Evolutionary conservation across 192 early-diverging fungal species (phyloP), one percentile per base, ranked within the genome.

Genomic region (Backusella psychrophila): DNA sequence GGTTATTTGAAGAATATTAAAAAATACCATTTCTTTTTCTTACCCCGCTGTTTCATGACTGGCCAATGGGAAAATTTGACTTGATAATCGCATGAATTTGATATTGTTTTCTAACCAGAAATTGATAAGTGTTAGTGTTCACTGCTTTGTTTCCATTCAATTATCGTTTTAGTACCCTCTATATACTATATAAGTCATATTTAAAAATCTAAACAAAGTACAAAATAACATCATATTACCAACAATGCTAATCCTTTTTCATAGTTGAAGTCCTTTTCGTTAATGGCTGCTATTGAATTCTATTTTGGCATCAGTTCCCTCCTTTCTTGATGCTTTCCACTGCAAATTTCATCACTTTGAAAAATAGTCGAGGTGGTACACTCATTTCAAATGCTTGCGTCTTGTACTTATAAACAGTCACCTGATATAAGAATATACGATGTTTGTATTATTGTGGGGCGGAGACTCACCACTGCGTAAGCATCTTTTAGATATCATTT

Each of bases 51-150:
- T 66, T 17, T 77, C 75, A 59, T 88, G 87, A 23, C 83, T 85
- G 3, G 83, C 85, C 41, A 88, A 83, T 23, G 87, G 87, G 44
- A 88, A 83, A 21, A 88, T 81, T 34, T 86, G 83, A 63, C 75
- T 78, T 3, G 81, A 83, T 49, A 86, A 69, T 21, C 87, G 74
- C 85, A 88, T 83, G 41, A 88, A 86, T 44, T 78, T 79, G n/a
- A 88, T 86, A 46, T 77, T 35, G 59, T 85, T 75, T 29, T 41
- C 77, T 81, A 39, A 33, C 33, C 38, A 39, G 38, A 39, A 39
- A 12, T 39, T 34, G 35, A n/a, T 9, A 44, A 19, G 29, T 53
- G 33, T 33, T 21, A 11, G 0, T 33, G 33, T 33, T 33, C 3
- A 3, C 33, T 33, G 73, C 59, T 46, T 52, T 86, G 77, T 44